Base-by-base conservation (phyloP, 305 asterid genomes). In the Nicotiana rustica region DNA sequence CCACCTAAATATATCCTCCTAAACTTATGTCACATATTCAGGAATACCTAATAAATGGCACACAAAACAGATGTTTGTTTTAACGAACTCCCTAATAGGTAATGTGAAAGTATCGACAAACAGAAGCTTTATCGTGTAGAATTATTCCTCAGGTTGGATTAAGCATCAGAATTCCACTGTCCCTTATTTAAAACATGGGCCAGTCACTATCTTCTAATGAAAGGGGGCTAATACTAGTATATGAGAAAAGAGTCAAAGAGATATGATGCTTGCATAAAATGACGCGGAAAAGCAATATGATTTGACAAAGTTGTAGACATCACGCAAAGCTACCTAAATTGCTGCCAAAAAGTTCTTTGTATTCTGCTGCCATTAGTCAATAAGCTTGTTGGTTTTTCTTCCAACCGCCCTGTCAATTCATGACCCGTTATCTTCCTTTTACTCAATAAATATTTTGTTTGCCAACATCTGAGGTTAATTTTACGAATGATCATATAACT, bases 271-370 rank as follows among this genome's bases (percentile, higher is more conserved):
- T 47, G 35, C 67, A 14, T 19, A 6, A 77, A 49, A 29, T 36
- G 77, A 83, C 83, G 64, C 70, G 64, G 52, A 44, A 33, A 83
- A 59, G 80, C 55, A 60, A 60, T 18, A 38, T 78, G 67, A 76
- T 62, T 49, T 31, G 14, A 69, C 33, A 69, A 59, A 78, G 75
- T 78, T 17, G 80, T 68, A 55, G 79, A 67, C 13, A 67, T 61
- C 64, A 83, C 79, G 79, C 29, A 78, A 78, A n/a, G 47, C 56
- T 31, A 68, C 9, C 52, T 38, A 49, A 17, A 70, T 25, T 62
- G 4, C 0, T 9, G 47, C 52, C 19, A 9, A 59, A 77, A 68
- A 78, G 47, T 21, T 29, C 35, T 10, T 38, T 15, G 15, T 21
- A 67, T 62, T 3, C 61, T 18, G 3, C 44, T 77, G 17, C 68